Evolutionary conservation across 1,139 yeast genomes (phyloP).

Genomic region (Yamadazyma trypodendri): DNA sequence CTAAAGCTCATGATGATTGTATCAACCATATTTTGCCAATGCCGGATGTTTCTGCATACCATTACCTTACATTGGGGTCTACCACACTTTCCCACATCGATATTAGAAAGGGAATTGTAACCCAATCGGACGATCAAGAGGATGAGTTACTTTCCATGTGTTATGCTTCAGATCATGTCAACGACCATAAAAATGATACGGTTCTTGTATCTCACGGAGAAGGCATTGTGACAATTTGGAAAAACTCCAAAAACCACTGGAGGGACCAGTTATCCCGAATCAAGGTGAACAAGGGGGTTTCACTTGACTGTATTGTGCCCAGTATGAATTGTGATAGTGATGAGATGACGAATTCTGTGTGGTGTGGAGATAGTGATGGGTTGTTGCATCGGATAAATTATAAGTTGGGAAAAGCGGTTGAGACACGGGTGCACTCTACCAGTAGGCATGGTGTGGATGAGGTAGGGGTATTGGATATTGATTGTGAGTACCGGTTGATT

Average conservation of each 20-base stretch:
- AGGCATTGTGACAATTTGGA: slow-evolving; percentile 93
- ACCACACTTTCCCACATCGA: slow-evolving; percentile 82
- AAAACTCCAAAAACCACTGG: slow-evolving; percentile 60
- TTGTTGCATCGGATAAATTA: slow-evolving; percentile 65
- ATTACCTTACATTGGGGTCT: slow-evolving; percentile 77
- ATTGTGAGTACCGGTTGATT: slow-evolving; percentile 71
- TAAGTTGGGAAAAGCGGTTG: slow-evolving; percentile 62
- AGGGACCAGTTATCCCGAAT: slow-evolving; percentile 83
- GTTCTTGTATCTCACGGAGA: slow-evolving; percentile 82
- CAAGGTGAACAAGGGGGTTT: slow-evolving; percentile 65
- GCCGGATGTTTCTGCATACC: slow-evolving; percentile 73
- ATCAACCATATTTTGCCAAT: slow-evolving; percentile 70
- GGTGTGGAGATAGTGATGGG: slow-evolving; percentile 92
- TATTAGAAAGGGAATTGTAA: slow-evolving; percentile 63
- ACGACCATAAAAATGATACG: slow-evolving; percentile 56
- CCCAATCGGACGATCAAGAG: slow-evolving; percentile 83
- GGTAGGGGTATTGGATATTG: slow-evolving; percentile 74
- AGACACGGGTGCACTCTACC: slow-evolving; percentile 66
- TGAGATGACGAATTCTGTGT: slow-evolving; percentile 52
- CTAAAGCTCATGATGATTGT: slow-evolving; percentile 68
- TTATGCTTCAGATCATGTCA: slow-evolving; percentile 49
- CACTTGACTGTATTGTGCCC: slow-evolving; percentile 74
- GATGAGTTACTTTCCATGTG: slow-evolving; percentile 83
- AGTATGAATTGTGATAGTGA: slow-evolving; percentile 69
- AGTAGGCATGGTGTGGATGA: slow-evolving; percentile 51